phyloP scores from a whole-genome alignment of 1,139 yeast species.

The Pichia terricola region DNA sequence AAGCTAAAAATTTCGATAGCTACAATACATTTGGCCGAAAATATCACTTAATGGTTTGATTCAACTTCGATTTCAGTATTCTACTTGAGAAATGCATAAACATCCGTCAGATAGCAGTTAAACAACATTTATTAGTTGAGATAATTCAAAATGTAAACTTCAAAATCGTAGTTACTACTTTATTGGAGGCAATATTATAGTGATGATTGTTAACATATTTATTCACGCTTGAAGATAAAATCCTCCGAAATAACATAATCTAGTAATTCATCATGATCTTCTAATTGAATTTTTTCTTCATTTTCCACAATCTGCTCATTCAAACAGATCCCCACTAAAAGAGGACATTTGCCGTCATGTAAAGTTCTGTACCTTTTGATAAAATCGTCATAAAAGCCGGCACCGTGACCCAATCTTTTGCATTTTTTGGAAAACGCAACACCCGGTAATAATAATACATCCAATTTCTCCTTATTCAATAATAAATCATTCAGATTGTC shows the following conservation, averaged over 20 bases:
- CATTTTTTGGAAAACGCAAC: constrained; percentile 58
- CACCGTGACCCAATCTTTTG: constrained; percentile 81
- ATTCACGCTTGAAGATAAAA: background rate
- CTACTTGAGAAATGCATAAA: too few species aligned
- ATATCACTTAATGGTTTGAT: too few species aligned
- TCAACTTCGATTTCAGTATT: too few species aligned
- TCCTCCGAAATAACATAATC: constrained; percentile 48
- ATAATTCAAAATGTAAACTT: too few species aligned
- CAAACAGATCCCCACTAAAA: constrained; percentile 60
- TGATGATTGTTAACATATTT: too few species aligned
- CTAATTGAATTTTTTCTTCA: constrained; percentile 40
- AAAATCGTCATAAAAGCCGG: constrained; percentile 83
- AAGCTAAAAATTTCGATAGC: too few species aligned
- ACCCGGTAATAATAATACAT: constrained; percentile 74
- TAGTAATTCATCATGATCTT: constrained; percentile 58
- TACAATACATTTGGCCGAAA: too few species aligned
- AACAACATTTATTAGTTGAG: too few species aligned
- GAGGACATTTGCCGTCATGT: constrained; percentile 27
- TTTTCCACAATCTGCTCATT: constrained; percentile 51
- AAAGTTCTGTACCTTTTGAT: constrained; percentile 40
- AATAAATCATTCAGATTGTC: constrained; percentile 16
- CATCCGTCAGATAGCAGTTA: too few species aligned
- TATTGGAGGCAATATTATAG: too few species aligned
- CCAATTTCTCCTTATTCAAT: constrained; percentile 37
- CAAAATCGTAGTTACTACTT: too few species aligned